These are phyloP conservation scores for Candida gorgasii DNA, from an alignment of 805 yeast genomes.

Conservation along the genomic window DNA sequence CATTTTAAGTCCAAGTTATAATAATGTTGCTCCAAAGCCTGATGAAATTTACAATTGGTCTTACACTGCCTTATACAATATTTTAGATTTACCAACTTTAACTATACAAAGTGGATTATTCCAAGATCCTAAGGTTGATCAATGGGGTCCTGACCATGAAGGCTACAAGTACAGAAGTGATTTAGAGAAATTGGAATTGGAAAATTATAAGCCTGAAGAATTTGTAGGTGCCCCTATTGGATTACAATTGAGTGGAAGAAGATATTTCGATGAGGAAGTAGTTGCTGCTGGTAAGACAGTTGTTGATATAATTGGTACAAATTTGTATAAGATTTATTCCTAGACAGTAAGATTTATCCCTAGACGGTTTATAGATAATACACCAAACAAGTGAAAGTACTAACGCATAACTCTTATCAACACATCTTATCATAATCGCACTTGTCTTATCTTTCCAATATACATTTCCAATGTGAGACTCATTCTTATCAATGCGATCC, in stretches of 20 bases:
- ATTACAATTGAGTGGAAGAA: constrained; percentile 53
- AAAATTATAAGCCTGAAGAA: constrained; percentile 47
- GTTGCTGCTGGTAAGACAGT: constrained; percentile 48
- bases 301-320: constrained; percentile 34
- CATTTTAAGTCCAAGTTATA: constrained; percentile 66
- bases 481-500: background rate
- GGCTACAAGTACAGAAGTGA: constrained; percentile 43
- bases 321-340: constrained; percentile 17
- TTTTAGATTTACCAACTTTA: constrained; percentile 70
- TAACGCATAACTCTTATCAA: no score
- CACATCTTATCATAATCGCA: no score
- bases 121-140: constrained; percentile 57
- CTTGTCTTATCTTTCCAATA: no score
- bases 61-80: constrained; percentile 72
- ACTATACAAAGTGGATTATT: constrained; percentile 61
- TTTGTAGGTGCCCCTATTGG: constrained; percentile 56
- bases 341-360: no score
- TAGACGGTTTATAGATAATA: no score
- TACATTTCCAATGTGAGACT: no score
- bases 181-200: constrained; percentile 50
- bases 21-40: constrained; percentile 70
- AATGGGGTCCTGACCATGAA: constrained; percentile 38
- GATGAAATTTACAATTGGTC: constrained; percentile 73
- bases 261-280: constrained; percentile 59
- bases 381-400: no score